Evolutionary conservation across 2,329 filamentous ascomycete species (phyloP), one percentile per base, ranked within the genome.

Genomic region (Claviceps quebecensis): DNA sequence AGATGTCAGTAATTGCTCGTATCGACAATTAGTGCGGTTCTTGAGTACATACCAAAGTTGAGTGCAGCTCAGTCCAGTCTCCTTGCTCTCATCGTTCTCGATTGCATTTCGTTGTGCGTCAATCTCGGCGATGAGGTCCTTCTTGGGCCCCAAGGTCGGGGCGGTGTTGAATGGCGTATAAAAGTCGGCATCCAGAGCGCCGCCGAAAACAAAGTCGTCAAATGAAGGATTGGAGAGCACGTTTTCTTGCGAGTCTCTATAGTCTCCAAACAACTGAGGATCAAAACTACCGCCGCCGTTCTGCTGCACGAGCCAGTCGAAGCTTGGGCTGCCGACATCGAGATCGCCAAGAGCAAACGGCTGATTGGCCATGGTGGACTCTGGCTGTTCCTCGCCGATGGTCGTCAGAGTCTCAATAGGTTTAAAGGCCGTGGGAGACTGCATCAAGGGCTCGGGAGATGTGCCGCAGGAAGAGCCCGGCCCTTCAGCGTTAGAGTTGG

Each of bases 201-300:
- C 90, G 17, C 50, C 50, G 57, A 79, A 79, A 67, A 81, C 81
- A 58, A 81, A 78, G 56, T 81, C 85, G 51, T 87, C 86, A 57
- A 94, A 86, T 8, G 81, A 80, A 44, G 76, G 78, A 61, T 71
- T 83, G 57, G 74, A 72, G 17, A 95, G 69, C 14, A 95, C 76
- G 51, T 84, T 91, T 52, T 88, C 86, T 61, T 95, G 87, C 0
- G 88, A 83, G 62, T 98, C 93, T 49, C 93, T 83, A 68, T 96
- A 97, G 59, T 89, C 87, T 50, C 86, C 87, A 65, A 96, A 97
- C 4, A 97, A 74, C 51, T 93, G 82, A 0, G 93, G 91, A 55
- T 97, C 90, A 60, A 97, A 96, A 56, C 86, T 81, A 52, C 87
- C 87, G 52, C 87, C 87, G 52, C 84, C 83, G 60, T 89, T 91